Evolutionary conservation across 768 basidiomycete genomes (phyloP), one percentile per base, ranked within the genome.

Genomic region (Tricholoma sp.): DNA sequence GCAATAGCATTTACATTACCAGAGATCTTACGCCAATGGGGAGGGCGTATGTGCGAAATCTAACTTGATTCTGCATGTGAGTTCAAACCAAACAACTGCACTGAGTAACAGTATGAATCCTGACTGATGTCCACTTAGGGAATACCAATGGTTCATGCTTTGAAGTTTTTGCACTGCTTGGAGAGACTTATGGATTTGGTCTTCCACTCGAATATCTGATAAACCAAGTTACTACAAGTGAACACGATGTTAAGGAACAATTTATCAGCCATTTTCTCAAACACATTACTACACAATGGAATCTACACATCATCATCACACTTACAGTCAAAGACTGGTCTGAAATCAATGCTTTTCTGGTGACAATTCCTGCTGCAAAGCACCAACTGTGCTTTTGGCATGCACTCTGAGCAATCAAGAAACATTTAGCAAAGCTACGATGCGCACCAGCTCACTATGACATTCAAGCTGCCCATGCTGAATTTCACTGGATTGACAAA

Each of bases 381-480:
- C 70, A 73, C 34, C 73, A 73, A 53, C 56, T 77, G 0, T 76
- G 73, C 56, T 71, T 70, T 44, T 75, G 74, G 74, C 71, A 72
- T 53, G 57, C 57, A 6, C 53, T 72, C 29, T 50, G 57, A 15
- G 59, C 57, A 3, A 39, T 70, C 20, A 70, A 68, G 37, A 49
- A 39, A 39, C 37, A n/a, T 6, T 39, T 39, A 39, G 1, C 37
- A n/a, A 39, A 39, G 33, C 33, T 34, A 39, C 5, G 37, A 13
- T 13, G 34, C 13, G 5, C 34, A 6, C 34, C 34, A 36, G 34
- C 34, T 10, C 13, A 36, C 13, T 39, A 39, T n/a, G 15, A 39
- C 13, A 15, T 51, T 1, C 56, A 61, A n/a, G 73, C 72, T 0
- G 51, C 37, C 0, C 20, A 10, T 2, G 5, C 13, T 6, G 70